Percentiles rank a stretch among this genome's conserved stretches.
These are phyloP conservation scores for Cupressus sempervirens DNA, from an alignment of 75 land plant species.

Conservation along the genomic window DNA sequence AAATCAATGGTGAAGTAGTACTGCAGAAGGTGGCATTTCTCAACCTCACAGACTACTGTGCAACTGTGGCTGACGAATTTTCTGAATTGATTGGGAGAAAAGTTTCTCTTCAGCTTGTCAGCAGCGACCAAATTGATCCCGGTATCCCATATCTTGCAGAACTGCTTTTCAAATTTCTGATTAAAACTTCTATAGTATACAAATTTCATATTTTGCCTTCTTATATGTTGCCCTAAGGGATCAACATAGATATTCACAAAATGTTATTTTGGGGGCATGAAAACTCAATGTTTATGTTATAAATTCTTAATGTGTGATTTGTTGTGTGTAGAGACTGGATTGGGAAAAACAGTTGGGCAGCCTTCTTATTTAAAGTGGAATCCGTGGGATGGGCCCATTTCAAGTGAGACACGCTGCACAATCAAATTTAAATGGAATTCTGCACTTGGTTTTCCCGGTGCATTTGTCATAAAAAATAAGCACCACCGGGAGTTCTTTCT, in stretches of 20 bases:
- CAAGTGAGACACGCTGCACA: not conserved
- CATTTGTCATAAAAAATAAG: slow-evolving; percentile 20
- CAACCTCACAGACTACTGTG: not conserved
- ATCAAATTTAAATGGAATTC: not conserved
- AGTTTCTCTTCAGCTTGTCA: not conserved
- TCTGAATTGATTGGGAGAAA: not conserved
- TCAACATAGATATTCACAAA: not conserved
- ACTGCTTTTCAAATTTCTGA: not conserved
- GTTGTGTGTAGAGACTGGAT: not conserved
- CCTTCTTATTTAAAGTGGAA: not conserved
- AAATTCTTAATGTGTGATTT: not conserved
- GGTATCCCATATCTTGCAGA: not conserved
- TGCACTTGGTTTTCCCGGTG: slow-evolving; percentile 28
- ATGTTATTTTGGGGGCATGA: too few species aligned
- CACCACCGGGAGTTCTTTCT: slow-evolving; percentile 29
- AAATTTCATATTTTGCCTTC: not conserved
- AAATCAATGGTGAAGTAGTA: not conserved
- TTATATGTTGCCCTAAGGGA: not conserved
- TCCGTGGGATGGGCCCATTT: not conserved
- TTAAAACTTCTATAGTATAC: too few species aligned
- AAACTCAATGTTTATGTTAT: not conserved
- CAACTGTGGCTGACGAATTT: not conserved
- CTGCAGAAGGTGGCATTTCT: not conserved
- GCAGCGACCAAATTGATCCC: slow-evolving; percentile 1
- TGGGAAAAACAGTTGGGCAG: not conserved